Base-by-base conservation (phyloP, 306 rosid species). In the Quercus cerris region DNA sequence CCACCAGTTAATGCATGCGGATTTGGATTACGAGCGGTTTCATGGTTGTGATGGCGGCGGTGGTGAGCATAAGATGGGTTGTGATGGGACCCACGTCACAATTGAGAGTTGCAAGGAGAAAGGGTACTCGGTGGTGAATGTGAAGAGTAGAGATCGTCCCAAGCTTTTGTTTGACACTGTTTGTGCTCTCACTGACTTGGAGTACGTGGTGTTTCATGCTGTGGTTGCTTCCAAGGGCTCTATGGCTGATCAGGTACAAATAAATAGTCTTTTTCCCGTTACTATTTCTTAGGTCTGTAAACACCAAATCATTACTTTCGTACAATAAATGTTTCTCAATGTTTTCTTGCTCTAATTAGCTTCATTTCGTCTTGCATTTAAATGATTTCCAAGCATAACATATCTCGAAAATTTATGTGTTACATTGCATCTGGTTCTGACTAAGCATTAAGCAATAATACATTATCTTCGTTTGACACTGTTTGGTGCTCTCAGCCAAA, bases 111-210 rank as follows among this genome's bases (percentile, higher is more conserved):
- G 94, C 30, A 77, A 83, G 54, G 98, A 95, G 84, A 93, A 84
- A 62, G 92, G 84, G 31, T 95, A 96, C 68, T 93, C 90, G 85
- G 78, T 90, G 55, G 91, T 96, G 12, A 84, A 85, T 51, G 87
- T 96, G 22, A 81, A 77, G 30, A 77, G 99, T 38, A 83, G 86
- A 67, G 99, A 93, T 76, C 88, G 97, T 1, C 94, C 97, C 0
- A 96, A 89, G 82, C 87, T 96, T 27, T 56, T 93, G 76, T 93
- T 96, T 41, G 99, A 96, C 80, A 96, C 98, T 0, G 80, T 96
- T 2, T 96, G 97, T 18, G 97, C 90, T 0, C 84, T 96, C 5
- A 91, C 96, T 0, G 94, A 91, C 81, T 81, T 91, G 90, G 83
- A 90, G 8, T 91, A 91, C 31, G 89, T 84, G 0, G 99, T 95